Evolutionary conservation across 192 early-diverging fungal genomes (phyloP).

Genomic region (Dissophora ornata): DNA sequence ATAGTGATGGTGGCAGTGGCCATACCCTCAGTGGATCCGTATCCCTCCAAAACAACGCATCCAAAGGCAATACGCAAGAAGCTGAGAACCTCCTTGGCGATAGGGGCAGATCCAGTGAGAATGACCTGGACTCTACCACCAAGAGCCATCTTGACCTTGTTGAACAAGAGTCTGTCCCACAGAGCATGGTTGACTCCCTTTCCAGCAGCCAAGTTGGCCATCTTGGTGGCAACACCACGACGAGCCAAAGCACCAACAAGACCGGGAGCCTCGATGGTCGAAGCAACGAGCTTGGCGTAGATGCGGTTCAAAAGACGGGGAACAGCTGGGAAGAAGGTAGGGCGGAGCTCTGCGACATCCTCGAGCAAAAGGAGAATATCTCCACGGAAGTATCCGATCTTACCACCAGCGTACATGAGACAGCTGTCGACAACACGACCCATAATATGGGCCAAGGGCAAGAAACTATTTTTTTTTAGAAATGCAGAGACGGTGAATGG

Average conservation of each 20-base stretch:
- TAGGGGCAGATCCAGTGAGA: conserved; percentile 78
- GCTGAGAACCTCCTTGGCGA: conserved; percentile 72
- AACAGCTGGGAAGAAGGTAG: conserved; percentile 89
- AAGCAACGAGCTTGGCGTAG: conserved; percentile 67
- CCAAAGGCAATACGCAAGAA: conserved; percentile 76
- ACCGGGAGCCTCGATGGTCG: conserved; percentile 71
- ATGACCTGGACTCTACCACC: conserved; percentile 81
- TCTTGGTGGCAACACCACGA: conserved; percentile 71
- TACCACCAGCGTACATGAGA: conserved; percentile 68
- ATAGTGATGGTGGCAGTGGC: conserved; percentile 49
- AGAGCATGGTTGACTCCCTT: conserved; percentile 74
- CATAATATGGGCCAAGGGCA: conserved; percentile 94
- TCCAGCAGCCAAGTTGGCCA: conserved; percentile 66
- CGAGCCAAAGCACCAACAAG: conserved; percentile 64
- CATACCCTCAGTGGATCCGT: conserved; percentile 62
- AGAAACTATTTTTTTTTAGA: conserved; percentile 33
- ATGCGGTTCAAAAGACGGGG: conserved; percentile 93
- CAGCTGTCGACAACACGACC: conserved; percentile 74
- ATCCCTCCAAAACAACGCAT: conserved; percentile 72
- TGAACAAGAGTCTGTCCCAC: conserved; percentile 91
- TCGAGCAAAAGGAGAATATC: conserved; percentile 80
- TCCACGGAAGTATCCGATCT: conserved; percentile 76
- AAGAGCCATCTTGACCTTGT: conserved; percentile 80
- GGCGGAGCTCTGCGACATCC: conserved; percentile 81
- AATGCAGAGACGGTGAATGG: no score